Evolutionary conservation across 2,329 filamentous ascomycete species (phyloP), one percentile per base, ranked within the genome.

Genomic region (Ophiostoma sp.): DNA sequence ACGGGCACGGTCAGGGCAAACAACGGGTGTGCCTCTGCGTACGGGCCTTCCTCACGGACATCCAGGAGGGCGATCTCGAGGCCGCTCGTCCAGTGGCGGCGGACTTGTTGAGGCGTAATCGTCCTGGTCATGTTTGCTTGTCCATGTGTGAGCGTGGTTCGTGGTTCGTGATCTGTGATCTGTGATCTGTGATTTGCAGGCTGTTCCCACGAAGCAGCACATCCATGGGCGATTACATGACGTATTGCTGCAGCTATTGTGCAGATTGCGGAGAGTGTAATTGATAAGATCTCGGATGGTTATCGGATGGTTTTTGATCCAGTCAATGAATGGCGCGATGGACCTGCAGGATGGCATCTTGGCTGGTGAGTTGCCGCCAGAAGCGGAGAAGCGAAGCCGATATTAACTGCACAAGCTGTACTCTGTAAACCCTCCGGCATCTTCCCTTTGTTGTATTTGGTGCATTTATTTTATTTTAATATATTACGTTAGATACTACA

Each of bases 1-100:
- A 71, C 69, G 10, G 69, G 69, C 23, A 71, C 69, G 11, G 69
- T 71, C 17, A 71, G 17, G 44, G 69, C 69, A 52, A 71, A 71
- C 35, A 71, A 62, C 20, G 69, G 69, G 65, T 71, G 69, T 10
- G 67, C 60, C 2, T 60, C 60, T 17, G 69, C 67, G 35, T 71
- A 71, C 8, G 69, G 67, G 23, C 69, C 69, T 60, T 71, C 69
- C 36, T 71, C 69, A 44, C 69, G 69, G 31, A 71, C 69, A 8
- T 71, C 69, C 23, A 71, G 33, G 10, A 71, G 60, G 27, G 69
- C 69, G 15, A 71, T 64, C 69, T 71, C 69, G 23, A 71, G 44
- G 60, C 67, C 44, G 36, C 60, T 71, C 23, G 35, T 31, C 69
- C 69, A 71, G 36, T 36, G 44, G 17, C 27, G 57, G 67, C 69